These are phyloP conservation scores for Agaricus subrufescens DNA, from an alignment of 768 basidiomycete genomes.

Conservation along the genomic window DNA sequence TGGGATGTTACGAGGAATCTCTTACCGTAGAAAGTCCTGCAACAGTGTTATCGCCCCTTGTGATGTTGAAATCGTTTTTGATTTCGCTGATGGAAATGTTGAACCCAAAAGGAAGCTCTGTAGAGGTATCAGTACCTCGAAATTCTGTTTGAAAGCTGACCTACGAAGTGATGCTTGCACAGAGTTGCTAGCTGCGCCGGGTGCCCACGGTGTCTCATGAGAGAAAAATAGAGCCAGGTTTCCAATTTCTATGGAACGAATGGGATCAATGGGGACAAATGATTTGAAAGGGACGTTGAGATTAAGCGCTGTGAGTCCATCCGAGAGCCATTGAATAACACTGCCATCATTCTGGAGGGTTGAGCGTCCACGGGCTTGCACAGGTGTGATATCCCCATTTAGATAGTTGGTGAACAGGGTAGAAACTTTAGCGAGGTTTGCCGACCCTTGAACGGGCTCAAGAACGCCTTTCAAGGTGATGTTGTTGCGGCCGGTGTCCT, in stretches of 20 bases:
- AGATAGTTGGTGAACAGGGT: conserved; percentile 68
- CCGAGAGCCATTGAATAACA: conserved; percentile 61
- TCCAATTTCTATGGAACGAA: conserved; percentile 59
- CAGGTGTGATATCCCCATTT: conserved; percentile 54
- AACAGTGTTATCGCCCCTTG: conserved; percentile 44
- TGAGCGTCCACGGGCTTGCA: conserved; percentile 56
- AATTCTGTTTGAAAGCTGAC: conserved; percentile 11
- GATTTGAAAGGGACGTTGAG: conserved; percentile 61
- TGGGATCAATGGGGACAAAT: conserved; percentile 50
- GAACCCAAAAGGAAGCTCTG: conserved; percentile 73
- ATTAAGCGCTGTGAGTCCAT: conserved; percentile 51
- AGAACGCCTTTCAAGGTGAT: conserved; percentile 57
- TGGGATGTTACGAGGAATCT: not conserved
- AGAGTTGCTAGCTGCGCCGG: conserved; percentile 50
- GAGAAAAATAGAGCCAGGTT: conserved; percentile 55
- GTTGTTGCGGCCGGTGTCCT: conserved; percentile 52
- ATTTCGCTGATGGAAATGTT: conserved; percentile 53
- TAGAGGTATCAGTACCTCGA: conserved; percentile 6
- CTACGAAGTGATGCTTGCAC: conserved; percentile 55
- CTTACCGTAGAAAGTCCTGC: conserved; percentile 57
- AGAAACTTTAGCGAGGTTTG: conserved; percentile 46
- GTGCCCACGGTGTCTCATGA: conserved; percentile 49
- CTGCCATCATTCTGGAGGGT: conserved; percentile 54
- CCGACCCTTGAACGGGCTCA: conserved; percentile 42
- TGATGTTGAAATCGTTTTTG: conserved; percentile 60